Evolutionary conservation across 1,284 basidiomycete genomes (phyloP), one percentile per base, ranked within the genome.

Genomic region (Sphagnurus paluster): DNA sequence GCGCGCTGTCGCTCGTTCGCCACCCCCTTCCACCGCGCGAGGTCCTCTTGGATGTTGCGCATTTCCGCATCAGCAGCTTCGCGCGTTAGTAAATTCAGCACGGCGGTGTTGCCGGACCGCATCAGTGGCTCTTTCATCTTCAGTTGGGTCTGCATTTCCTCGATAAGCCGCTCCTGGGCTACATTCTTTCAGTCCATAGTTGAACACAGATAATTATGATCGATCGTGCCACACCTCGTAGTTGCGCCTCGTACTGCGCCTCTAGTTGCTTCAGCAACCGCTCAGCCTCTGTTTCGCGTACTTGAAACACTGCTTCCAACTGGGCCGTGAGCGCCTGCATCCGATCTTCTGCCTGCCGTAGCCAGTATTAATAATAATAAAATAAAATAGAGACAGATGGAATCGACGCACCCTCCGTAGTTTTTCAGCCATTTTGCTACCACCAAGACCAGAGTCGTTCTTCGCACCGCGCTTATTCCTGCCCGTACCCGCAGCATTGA

Each of bases 1-100:
- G 59, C 40, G 24, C 56, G 56, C 33, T 80, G 74, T 46, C 69
- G 74, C 25, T 74, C 69, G 43, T 71, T 72, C 37, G 76, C 53
- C 17, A 62, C 50, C 1, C 71, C 66, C 50, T 76, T 76, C 57
- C 76, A 70, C 11, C 66, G 63, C 17, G 58, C 61, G 20, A 81
- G 60, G 46, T 84, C 77, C 39, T 74, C 65, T 47, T 81, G 74
- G 23, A 79, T 60, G 1, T 51, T 64, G 42, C 72, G 74, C 55
- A 80, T 79, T 65, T 88, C 85, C 49, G 80, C 77, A 45, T 89
- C 81, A 5, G 81, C 86, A 3, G 78, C 77, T 53, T 88, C 85
- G 41, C 84, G 78, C 5, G 85, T 87, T 11, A 90, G 64, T 48
- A 90, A 75, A 52, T 84, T 80, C 23, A 86, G 67, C 5, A 76